Evolutionary conservation across 1,284 basidiomycete genomes (phyloP), one percentile per base, ranked within the genome.

Genomic region (Butyriboletus pseudospeciosus): DNA sequence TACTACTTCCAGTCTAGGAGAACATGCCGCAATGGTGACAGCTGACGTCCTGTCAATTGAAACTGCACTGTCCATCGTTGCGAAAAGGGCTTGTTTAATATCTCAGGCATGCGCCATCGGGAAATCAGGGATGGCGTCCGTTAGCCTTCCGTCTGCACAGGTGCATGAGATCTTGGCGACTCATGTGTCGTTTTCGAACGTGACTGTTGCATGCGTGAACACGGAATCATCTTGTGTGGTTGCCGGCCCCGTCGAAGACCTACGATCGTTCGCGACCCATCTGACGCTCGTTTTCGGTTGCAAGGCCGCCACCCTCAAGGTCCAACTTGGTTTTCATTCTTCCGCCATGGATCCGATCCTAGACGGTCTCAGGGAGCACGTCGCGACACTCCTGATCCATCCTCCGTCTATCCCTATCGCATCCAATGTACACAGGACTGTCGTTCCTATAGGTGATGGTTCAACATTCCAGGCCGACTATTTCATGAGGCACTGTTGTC

Each of bases 281-380:
- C 64, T 85, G 36, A 73, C 78, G 52, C 47, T 48, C 14, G 52
- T 66, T 7, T 59, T 70, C 2, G 61, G 64, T 5, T 74, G 72
- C 64, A 79, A 76, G 61, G 75, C 67, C 49, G 64, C 73, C 7
- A 60, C 76, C 40, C 72, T 89, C 2, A 60, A 72, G 4, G 79
- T 85, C 10, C 80, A 81, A 1, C 85, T 81, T 55, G 86, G 79
- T 5, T 86, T 80, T 62, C 87, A 90, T 67, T 84, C 82, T 44
- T 52, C 70, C 6, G 79, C 81, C 1, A 85, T 89, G 85, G 63
- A 71, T 9, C 79, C 83, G 0, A 62, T 87, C 9, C 58, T 81
- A 17, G 71, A 75, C 14, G 77, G 78, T 35, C 74, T 88, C 32
- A 70, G 66, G 23, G 55, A 57, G 1, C 60, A 81, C 7, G 74